A percentile compares a stretch with the other conserved stretches of the same genome.
These are phyloP conservation scores for Echium plantagineum DNA, from an alignment of 257 asterid species.

Conservation along the genomic window DNA sequence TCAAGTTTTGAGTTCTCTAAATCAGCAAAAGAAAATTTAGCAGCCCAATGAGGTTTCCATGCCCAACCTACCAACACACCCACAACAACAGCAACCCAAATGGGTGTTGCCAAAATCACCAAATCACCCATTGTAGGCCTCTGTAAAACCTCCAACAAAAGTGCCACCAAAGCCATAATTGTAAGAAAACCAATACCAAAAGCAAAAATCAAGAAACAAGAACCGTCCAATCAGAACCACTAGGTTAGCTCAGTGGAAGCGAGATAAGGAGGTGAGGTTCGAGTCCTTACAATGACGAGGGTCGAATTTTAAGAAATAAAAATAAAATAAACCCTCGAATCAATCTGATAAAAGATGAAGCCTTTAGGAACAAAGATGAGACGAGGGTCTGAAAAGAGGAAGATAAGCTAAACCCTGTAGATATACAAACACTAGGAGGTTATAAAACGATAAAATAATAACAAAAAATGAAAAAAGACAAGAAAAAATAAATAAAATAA, in stretches of 20 bases:
- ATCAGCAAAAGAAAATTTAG: no score
- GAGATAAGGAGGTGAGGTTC: no score
- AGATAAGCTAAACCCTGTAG: neutral
- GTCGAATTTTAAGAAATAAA: no score
- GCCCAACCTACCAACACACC: constrained; percentile 89
- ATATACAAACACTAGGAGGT: no score
- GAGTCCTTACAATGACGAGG: no score
- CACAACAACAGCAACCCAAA: constrained; percentile 67
- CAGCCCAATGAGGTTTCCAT: constrained; percentile 87
- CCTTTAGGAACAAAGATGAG: neutral
- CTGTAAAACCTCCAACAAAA: constrained; percentile 48
- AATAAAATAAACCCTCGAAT: constrained; percentile 23
- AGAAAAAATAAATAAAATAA: no score
- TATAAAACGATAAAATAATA: no score
- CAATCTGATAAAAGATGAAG: neutral
- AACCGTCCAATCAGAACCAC: constrained; percentile 22
- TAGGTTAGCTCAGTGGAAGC: no score
- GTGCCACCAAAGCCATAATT: constrained; percentile 37
- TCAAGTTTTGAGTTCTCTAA: neutral
- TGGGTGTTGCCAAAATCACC: constrained; percentile 44
- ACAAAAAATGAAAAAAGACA: no score
- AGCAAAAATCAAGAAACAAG: neutral
- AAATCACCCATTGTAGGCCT: constrained; percentile 42
- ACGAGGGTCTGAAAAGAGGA: neutral
- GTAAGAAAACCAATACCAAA: neutral